Evolutionary conservation across 139 green algal genomes (phyloP).

Genomic region (Tetraselmis striata): DNA sequence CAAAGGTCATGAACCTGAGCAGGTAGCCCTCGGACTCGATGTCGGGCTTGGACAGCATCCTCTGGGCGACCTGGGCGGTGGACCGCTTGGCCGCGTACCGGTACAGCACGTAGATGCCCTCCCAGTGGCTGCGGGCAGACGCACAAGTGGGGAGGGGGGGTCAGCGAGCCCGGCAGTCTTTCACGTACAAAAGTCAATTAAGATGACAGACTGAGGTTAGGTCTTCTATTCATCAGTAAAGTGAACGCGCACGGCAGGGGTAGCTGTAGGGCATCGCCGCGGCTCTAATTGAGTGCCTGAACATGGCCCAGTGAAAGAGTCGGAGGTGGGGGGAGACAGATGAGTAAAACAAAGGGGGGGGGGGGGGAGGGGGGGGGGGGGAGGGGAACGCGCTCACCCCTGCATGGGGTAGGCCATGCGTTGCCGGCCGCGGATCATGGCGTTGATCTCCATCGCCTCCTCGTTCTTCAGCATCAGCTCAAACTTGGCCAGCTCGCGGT

Average conservation of each 20-base stretch:
- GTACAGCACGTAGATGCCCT: slow-evolving; percentile 88
- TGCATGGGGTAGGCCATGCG: slow-evolving; percentile 84
- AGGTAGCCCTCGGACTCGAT: slow-evolving; percentile 69
- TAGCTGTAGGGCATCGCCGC: too few relatives aligned
- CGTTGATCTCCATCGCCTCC: slow-evolving; percentile 56
- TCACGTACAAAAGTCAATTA: too few relatives aligned
- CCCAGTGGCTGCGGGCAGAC: slow-evolving; percentile 50
- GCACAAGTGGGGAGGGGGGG: background rate
- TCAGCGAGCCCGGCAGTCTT: too few relatives aligned
- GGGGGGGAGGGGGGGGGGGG: background rate
- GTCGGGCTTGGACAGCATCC: slow-evolving; percentile 67
- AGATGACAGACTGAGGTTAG: too few relatives aligned
- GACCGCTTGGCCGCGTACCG: slow-evolving; percentile 53
- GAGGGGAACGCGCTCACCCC: slow-evolving; percentile 29
- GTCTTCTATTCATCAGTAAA: too few relatives aligned
- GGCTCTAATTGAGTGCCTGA: too few relatives aligned
- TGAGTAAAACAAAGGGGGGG: too few relatives aligned
- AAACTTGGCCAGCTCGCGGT: slow-evolving; percentile 84
- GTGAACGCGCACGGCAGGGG: too few relatives aligned
- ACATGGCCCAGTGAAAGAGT: too few relatives aligned
- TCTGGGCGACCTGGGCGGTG: slow-evolving; percentile 64
- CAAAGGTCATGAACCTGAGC: slow-evolving; percentile 68
- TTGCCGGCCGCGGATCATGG: slow-evolving; percentile 50
- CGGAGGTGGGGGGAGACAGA: too few relatives aligned
- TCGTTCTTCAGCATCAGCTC: slow-evolving; percentile 82